These are phyloP conservation scores for Chlorella sp. DNA, from an alignment of 139 green algal genomes.

Conservation along the genomic window DNA sequence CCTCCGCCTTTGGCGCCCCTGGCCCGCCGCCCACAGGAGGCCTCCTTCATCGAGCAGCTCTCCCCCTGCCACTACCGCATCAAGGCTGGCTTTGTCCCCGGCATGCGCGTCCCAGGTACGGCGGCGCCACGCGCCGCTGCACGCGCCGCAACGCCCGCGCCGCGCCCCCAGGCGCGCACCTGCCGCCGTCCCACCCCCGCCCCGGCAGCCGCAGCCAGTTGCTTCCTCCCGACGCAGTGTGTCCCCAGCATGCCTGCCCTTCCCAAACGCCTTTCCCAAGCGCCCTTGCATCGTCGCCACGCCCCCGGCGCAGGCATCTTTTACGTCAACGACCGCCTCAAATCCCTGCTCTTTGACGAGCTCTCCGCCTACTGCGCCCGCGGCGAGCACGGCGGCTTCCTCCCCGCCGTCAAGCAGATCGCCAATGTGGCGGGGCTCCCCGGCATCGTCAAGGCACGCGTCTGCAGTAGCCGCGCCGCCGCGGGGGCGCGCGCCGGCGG, in stretches of 20 bases:
- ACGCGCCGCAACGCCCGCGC: too few species aligned
- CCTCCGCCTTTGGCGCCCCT: background rate
- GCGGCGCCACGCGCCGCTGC: too few species aligned
- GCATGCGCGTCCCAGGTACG: slow-evolving; percentile 79
- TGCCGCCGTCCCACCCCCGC: too few species aligned
- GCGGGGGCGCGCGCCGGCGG: too few species aligned
- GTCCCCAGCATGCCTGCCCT: too few species aligned
- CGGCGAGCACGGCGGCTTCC: slow-evolving; percentile 73
- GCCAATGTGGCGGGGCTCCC: slow-evolving; percentile 89
- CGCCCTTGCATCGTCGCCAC: too few species aligned
- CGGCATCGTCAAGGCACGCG: slow-evolving; percentile 79
- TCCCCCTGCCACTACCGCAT: slow-evolving; percentile 80
- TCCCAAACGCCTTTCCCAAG: too few species aligned
- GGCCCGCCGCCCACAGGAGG: slow-evolving; percentile 27
- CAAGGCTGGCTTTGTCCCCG: slow-evolving; percentile 80
- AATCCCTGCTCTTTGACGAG: slow-evolving; percentile 81
- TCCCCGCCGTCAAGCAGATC: slow-evolving; percentile 89
- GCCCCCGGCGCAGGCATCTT: slow-evolving; percentile 51
- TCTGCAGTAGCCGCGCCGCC: too few species aligned
- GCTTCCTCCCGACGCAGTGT: too few species aligned
- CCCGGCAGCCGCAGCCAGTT: too few species aligned
- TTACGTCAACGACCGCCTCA: slow-evolving; percentile 83
- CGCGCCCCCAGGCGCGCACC: too few species aligned
- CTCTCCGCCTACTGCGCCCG: slow-evolving; percentile 51
- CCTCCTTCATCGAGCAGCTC: slow-evolving; percentile 45